A percentile compares a stretch with the other conserved stretches of the same genome.
phyloP scores from a whole-genome alignment of 2,329 filamentous ascomycete species.

The Magnaporthales sp. region DNA sequence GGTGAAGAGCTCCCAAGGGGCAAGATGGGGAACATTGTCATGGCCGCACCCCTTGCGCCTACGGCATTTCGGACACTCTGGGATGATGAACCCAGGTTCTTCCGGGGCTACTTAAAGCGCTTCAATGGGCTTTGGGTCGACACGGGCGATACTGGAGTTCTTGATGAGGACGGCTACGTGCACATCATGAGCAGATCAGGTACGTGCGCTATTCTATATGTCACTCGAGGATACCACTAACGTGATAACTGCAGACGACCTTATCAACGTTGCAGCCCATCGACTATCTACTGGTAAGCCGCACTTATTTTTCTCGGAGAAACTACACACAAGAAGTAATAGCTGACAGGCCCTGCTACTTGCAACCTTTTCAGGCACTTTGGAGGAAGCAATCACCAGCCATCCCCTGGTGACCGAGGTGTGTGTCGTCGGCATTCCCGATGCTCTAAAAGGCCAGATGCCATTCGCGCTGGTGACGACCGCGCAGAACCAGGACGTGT shows the following conservation, averaged over 20 bases:
- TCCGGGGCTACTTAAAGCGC: constrained; percentile 72
- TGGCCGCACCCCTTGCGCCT: constrained; percentile 73
- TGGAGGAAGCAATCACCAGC: constrained; percentile 83
- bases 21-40: constrained; percentile 85
- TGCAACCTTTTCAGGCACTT: constrained; percentile 47
- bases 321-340: not conserved
- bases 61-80: constrained; percentile 82
- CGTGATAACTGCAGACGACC: constrained; percentile 51
- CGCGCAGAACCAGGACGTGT: constrained; percentile 37
- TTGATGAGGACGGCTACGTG: constrained; percentile 65
- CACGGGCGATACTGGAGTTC: constrained; percentile 82
- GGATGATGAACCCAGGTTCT: constrained; percentile 79
- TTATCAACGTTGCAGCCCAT: constrained; percentile 94
- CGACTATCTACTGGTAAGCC: constrained; percentile 72
- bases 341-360: not conserved
- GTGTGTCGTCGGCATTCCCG: constrained; percentile 79
- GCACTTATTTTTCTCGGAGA: not conserved
- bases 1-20: constrained; percentile 63
- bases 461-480: constrained; percentile 81
- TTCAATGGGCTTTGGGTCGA: constrained; percentile 81
- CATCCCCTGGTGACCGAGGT: constrained; percentile 75
- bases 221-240: constrained; percentile 29
- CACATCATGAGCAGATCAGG: constrained; percentile 50
- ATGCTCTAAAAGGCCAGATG: constrained; percentile 79
- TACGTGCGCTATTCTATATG: constrained; percentile 37